A percentile compares a stretch with the other conserved stretches of the same genome.
These are phyloP conservation scores for Botrytis paeoniae DNA, from an alignment of 2,329 filamentous ascomycete species.

Conservation along the genomic window DNA sequence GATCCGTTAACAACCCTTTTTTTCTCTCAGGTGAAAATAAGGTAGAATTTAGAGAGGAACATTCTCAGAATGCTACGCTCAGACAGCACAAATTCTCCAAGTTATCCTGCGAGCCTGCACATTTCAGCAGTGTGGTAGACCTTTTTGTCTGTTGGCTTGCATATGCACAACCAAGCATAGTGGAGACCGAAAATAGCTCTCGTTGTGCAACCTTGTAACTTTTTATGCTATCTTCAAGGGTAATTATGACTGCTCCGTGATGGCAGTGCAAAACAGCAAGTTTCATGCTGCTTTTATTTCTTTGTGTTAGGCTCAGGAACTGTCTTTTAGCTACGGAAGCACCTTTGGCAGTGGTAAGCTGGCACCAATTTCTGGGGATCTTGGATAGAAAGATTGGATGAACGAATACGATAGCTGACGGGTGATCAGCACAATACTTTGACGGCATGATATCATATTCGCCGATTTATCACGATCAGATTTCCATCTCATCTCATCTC, in stretches of 20 bases:
- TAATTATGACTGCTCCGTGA: background rate
- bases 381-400: constrained; percentile 10
- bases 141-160: constrained; percentile 19
- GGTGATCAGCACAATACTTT: constrained; percentile 2
- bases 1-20: background rate
- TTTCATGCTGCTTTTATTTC: constrained; percentile 13
- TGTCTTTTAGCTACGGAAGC: background rate
- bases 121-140: constrained; percentile 18
- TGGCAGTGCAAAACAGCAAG: constrained; percentile 13
- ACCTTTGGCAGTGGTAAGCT: background rate
- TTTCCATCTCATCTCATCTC: constrained; percentile 1
- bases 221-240: constrained; percentile 10
- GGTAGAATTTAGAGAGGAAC: background rate
- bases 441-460: constrained; percentile 12
- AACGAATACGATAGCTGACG: constrained; percentile 11
- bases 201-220: constrained; percentile 15
- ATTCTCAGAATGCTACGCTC: background rate
- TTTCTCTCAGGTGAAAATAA: background rate
- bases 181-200: constrained; percentile 17
- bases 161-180: constrained; percentile 16
- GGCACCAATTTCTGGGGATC: constrained; percentile 9
- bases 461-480: constrained; percentile 3
- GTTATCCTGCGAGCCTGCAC: background rate
- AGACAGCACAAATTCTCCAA: constrained; percentile 6
- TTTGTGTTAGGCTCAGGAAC: constrained; percentile 14